phyloP scores from a whole-genome alignment of 2,329 filamentous ascomycete species.

The Botrytis byssoidea region DNA sequence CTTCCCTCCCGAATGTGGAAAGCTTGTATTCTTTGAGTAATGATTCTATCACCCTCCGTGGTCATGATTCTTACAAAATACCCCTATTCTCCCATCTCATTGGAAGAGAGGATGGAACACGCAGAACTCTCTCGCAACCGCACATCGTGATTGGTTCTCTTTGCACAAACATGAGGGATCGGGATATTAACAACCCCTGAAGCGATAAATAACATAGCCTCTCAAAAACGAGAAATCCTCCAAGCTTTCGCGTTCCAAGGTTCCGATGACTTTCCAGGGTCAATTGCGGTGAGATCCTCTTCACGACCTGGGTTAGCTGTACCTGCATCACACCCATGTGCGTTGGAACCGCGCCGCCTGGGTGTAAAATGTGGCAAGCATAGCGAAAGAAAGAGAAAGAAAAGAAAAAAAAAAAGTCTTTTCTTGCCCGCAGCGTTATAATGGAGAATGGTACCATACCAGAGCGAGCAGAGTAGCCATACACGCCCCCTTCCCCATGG shows the following conservation, averaged over 20 bases:
- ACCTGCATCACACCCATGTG: slow-evolving; percentile 21
- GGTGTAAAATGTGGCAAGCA: neutral
- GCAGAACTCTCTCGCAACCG: neutral
- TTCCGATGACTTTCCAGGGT: neutral
- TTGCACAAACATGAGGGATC: neutral
- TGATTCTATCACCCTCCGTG: neutral
- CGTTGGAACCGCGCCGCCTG: neutral
- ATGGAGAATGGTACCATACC: neutral
- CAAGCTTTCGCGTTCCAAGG: slow-evolving; percentile 13
- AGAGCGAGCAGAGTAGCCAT: neutral
- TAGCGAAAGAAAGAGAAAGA: neutral
- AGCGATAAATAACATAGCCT: neutral
- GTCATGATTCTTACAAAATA: neutral
- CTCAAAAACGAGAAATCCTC: neutral
- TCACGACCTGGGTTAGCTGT: neutral
- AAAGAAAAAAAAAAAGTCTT: neutral
- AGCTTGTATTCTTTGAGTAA: neutral
- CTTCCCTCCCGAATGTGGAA: neutral
- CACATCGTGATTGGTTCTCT: neutral
- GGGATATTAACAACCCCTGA: neutral
- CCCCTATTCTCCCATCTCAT: neutral
- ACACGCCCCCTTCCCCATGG: neutral
- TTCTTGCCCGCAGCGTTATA: neutral
- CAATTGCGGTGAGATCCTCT: slow-evolving; percentile 16
- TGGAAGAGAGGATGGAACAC: neutral